Base-by-base conservation (phyloP, 331 rosid species). In the Arachis monticola region DNA sequence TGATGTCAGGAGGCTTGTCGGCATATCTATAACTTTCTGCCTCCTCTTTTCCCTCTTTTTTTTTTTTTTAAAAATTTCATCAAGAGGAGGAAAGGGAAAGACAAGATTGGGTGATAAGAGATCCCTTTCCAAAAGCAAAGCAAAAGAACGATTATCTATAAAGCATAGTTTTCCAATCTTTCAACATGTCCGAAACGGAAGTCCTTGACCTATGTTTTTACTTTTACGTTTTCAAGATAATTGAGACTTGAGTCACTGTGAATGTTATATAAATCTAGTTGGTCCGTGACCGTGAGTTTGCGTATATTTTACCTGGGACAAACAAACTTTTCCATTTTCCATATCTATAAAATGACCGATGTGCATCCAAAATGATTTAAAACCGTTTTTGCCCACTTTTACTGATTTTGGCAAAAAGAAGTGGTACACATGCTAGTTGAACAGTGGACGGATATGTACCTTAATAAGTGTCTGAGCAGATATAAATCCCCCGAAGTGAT, bases 1-100 rank as follows among this genome's bases (percentile, higher is more conserved):
- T 71, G 70, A 81, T 81, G 64, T 56, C 68, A 32, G 69, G 81
- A 73, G 79, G 83, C 83, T 63, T 83, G 9, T 44, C 77, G 80
- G 79, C 80, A 63, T 76, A 60, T 70, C 77, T 50, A 74, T 80
- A 62, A 64, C 83, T 79, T 70, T 17, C 22, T 77, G 76, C 77
- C 56, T 14, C 40, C 4, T 35, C 4, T 35, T 35, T 35, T 35
- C 4, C 4, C 4, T 35, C 40, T 35, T 35, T 4, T 35, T 35
- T 4, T 35, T 35, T 4, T 4, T 2, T 1, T 35, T 35, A 35
- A 35, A 4, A 35, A 35, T 35, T 35, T 35, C 40, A 35, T 35
- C 4, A 35, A 35, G 40, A 35, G 4, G 4, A 35, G 40, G 40
- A 35, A 35, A 1, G 40, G 40, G 40, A 35, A 35, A 35, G 40